These are phyloP conservation scores for Neonectria coccinea DNA, from an alignment of 2,329 filamentous ascomycete genomes.

Conservation along the genomic window DNA sequence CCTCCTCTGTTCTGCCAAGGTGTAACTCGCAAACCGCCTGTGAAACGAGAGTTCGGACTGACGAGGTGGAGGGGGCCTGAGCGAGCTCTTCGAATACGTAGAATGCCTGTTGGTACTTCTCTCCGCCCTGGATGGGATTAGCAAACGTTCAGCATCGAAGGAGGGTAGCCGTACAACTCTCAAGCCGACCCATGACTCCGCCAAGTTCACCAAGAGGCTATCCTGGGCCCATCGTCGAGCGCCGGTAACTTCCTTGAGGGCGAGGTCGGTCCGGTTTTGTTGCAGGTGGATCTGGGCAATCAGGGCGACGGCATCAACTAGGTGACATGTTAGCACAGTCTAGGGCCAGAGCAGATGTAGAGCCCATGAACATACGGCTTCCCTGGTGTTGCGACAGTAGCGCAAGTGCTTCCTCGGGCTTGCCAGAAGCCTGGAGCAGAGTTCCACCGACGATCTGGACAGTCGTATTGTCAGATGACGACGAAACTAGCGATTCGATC, in stretches of 20 bases:
- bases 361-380: constrained; percentile 71
- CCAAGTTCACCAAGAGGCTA: constrained; percentile 90
- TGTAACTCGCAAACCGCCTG: constrained; percentile 94
- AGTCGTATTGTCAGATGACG: constrained; percentile 76
- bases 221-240: constrained; percentile 96
- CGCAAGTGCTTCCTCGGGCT: constrained; percentile 86
- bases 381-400: constrained; percentile 87
- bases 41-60: constrained; percentile 79
- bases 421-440: constrained; percentile 81
- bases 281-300: constrained; percentile 93
- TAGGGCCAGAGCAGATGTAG: background rate
- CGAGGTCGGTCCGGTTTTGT: constrained; percentile 91
- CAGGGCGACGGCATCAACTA: constrained; percentile 82
- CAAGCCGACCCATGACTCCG: constrained; percentile 94
- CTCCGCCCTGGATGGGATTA: constrained; percentile 75
- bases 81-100: constrained; percentile 98
- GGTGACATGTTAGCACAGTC: constrained; percentile 41
- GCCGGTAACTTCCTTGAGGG: constrained; percentile 86
- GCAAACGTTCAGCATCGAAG: constrained; percentile 22
- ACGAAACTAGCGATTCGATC: constrained; percentile 75
- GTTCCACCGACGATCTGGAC: constrained; percentile 88
- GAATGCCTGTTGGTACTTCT: constrained; percentile 96
- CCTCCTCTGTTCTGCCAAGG: constrained; percentile 87
- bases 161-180: constrained; percentile 70
- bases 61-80: constrained; percentile 84